These are phyloP conservation scores for Polyplosphaeria fusca DNA, from an alignment of 495 filamentous ascomycete species.

Conservation along the genomic window DNA sequence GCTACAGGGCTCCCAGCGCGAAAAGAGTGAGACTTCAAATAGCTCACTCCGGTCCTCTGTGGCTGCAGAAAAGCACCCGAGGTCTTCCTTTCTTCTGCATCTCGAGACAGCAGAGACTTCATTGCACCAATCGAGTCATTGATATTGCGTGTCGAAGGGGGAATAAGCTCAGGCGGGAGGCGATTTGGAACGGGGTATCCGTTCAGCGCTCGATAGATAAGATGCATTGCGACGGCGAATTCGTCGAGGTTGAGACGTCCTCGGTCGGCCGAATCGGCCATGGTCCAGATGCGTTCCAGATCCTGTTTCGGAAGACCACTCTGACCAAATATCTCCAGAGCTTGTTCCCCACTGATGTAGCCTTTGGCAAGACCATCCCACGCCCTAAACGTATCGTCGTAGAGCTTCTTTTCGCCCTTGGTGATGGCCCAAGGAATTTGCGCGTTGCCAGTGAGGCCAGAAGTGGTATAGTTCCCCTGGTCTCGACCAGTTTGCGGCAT, in stretches of 20 bases:
- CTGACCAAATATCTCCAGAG: slow-evolving; percentile 96
- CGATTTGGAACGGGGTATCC: slow-evolving; percentile 91
- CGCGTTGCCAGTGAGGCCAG: slow-evolving; percentile 86
- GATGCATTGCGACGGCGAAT: slow-evolving; percentile 98
- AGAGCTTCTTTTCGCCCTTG: slow-evolving; percentile 97
- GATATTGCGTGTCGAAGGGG: slow-evolving; percentile 91
- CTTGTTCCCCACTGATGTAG: slow-evolving; percentile 86
- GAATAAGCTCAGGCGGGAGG: slow-evolving; percentile 88
- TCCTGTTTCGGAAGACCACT: slow-evolving; percentile 88
- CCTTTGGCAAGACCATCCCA: slow-evolving; percentile 97
- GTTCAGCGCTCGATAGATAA: slow-evolving; percentile 96
- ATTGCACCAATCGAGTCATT: slow-evolving; percentile 89
- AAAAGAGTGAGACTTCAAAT: slow-evolving; percentile 95
- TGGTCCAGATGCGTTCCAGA: slow-evolving; percentile 89
- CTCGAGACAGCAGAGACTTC: slow-evolving; percentile 85
- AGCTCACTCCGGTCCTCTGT: slow-evolving; percentile 96
- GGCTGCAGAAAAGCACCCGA: slow-evolving; percentile 83
- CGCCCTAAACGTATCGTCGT: slow-evolving; percentile 90
- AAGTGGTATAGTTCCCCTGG: slow-evolving; percentile 75
- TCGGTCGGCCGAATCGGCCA: slow-evolving; percentile 89
- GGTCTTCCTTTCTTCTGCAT: slow-evolving; percentile 80
- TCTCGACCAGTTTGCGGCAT: slow-evolving; percentile 97
- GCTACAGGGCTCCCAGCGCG: slow-evolving; percentile 50
- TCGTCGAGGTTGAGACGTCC: slow-evolving; percentile 95
- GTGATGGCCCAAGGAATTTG: slow-evolving; percentile 98